Percentiles rank a stretch among this genome's conserved stretches.
Evolutionary conservation across 495 filamentous ascomycete genomes (phyloP).

Genomic region (Penicillium antarcticum): DNA sequence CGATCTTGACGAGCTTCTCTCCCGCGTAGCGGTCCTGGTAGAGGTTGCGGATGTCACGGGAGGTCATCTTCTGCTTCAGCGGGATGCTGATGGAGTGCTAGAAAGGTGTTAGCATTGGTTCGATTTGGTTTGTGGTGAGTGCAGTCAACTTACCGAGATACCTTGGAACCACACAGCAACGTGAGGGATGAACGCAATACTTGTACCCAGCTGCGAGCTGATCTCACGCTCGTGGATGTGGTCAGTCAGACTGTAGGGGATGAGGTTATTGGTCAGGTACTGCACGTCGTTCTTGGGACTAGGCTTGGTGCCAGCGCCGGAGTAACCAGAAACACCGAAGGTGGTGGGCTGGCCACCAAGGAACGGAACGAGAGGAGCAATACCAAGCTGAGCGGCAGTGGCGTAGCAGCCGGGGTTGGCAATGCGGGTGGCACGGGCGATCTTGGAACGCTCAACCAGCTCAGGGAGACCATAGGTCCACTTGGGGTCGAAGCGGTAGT

Average conservation of each 20-base stretch:
- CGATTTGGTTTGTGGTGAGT: not conserved
- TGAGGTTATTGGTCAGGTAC: slow-evolving; percentile 83
- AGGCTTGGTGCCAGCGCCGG: slow-evolving; percentile 93
- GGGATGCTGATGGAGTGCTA: slow-evolving; percentile 87
- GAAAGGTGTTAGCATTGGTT: slow-evolving; percentile 13
- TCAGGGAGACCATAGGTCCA: slow-evolving; percentile 98
- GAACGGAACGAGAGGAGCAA: slow-evolving; percentile 76
- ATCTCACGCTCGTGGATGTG: slow-evolving; percentile 98
- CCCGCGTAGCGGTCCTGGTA: slow-evolving; percentile 96
- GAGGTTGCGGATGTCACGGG: slow-evolving; percentile 87
- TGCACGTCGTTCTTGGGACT: slow-evolving; percentile 92
- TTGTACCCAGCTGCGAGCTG: slow-evolving; percentile 67
- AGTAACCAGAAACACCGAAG: slow-evolving; percentile 95
- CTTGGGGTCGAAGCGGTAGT: slow-evolving; percentile 84
- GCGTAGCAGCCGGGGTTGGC: slow-evolving; percentile 96
- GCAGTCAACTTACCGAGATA: slow-evolving; percentile 56
- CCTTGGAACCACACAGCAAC: slow-evolving; percentile 98
- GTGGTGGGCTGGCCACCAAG: slow-evolving; percentile 79
- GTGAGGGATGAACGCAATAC: slow-evolving; percentile 88
- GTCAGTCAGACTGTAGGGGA: slow-evolving; percentile 89
- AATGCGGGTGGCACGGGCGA: slow-evolving; percentile 81
- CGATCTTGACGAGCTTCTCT: slow-evolving; percentile 89
- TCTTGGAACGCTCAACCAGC: slow-evolving; percentile 70
- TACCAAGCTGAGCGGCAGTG: slow-evolving; percentile 91
- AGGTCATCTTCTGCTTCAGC: slow-evolving; percentile 76